These are phyloP conservation scores for Coemansia javaensis DNA, from an alignment of 192 early-diverging fungal genomes.

Conservation along the genomic window DNA sequence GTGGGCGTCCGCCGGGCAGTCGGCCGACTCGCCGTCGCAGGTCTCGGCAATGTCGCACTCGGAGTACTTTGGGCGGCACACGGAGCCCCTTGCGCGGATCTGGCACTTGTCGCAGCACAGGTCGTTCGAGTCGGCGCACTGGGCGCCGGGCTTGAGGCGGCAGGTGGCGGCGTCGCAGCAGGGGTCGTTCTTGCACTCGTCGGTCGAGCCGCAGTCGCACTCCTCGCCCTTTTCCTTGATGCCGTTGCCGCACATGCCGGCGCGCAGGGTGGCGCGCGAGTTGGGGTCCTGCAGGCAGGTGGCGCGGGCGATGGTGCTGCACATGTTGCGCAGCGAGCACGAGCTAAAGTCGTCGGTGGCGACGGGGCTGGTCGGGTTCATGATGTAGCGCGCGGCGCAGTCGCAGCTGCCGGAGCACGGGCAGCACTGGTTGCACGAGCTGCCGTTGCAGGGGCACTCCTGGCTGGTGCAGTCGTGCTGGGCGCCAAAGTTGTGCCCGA, in stretches of 20 bases:
- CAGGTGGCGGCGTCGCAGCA: conserved; percentile 84
- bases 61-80: conserved; percentile 71
- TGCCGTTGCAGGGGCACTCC: conserved; percentile 58
- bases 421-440: conserved; percentile 60
- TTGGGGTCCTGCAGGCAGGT: conserved; percentile 49
- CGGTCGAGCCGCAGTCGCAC: conserved; percentile 79
- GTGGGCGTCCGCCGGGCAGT: conserved; percentile 68
- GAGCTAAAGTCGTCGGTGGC: conserved; percentile 63
- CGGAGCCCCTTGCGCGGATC: conserved; percentile 49
- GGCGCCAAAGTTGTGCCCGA: conserved; percentile 87
- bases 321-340: conserved; percentile 59
- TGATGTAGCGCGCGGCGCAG: conserved; percentile 61
- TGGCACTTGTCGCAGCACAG: conserved; percentile 75
- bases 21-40: conserved; percentile 66
- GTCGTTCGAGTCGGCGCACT: conserved; percentile 81
- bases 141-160: conserved; percentile 66
- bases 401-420: conserved; percentile 63
- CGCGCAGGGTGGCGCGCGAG: conserved; percentile 31
- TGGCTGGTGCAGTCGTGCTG: conserved; percentile 77
- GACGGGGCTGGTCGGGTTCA: conserved; percentile 71
- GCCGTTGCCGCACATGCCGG: conserved; percentile 91
- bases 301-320: conserved; percentile 19
- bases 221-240: conserved; percentile 84
- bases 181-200: conserved; percentile 66
- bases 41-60: conserved; percentile 76